Percentiles rank a stretch among this genome's conserved stretches.
Evolutionary conservation across 176 grass and related monocot genomes (phyloP).

Genomic region (Coix lacrymajobi): DNA sequence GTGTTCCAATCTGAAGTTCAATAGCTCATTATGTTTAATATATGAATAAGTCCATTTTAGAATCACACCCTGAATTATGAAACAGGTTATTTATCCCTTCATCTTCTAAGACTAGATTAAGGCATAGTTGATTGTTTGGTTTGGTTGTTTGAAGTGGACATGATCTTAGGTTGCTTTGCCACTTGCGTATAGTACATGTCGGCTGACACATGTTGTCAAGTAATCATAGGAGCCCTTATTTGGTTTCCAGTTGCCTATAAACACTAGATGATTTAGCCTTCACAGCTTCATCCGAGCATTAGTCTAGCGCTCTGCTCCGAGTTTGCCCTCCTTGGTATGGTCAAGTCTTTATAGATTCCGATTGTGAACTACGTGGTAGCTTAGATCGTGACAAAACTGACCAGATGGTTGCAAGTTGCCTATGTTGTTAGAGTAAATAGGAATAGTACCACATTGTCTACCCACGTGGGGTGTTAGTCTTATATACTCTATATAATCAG

Average conservation of each 20-base stretch:
- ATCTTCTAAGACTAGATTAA: neutral
- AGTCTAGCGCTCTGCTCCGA: too few relatives aligned
- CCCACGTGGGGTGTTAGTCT: too few relatives aligned
- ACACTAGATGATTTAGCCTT: neutral
- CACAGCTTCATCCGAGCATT: neutral
- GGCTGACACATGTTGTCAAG: neutral
- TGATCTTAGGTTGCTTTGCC: neutral
- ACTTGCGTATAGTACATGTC: neutral
- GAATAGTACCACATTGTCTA: too few relatives aligned
- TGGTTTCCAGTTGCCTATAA: neutral
- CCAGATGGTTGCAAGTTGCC: neutral
- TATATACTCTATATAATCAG: too few relatives aligned
- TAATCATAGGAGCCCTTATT: neutral
- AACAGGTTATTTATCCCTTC: neutral
- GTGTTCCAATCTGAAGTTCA: neutral
- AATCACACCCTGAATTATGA: neutral
- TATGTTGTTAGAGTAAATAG: too few relatives aligned
- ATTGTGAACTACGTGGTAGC: neutral
- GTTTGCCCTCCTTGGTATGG: neutral
- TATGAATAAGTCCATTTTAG: neutral
- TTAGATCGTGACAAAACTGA: neutral
- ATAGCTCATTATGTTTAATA: neutral
- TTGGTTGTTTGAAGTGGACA: neutral
- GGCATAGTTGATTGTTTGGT: neutral
- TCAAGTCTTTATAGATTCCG: neutral